Evolutionary conservation across 208 protist species (phyloP), one percentile per base, ranked within the genome.

Genomic region (Zelonia costaricensis): DNA sequence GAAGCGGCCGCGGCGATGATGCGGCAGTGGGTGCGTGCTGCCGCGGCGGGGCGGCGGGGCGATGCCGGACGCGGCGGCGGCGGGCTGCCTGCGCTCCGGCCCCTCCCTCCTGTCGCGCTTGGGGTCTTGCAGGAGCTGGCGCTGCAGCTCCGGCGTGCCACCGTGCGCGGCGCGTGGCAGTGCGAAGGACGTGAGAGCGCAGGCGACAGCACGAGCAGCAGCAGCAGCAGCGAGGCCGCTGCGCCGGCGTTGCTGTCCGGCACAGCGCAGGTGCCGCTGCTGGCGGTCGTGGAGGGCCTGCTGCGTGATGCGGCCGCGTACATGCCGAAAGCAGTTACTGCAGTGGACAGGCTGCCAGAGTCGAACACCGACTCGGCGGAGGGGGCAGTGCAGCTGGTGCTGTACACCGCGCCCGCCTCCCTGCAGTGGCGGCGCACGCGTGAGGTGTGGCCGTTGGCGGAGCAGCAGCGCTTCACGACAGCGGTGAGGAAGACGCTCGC

Each of bases 381-480:
- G n/a, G n/a, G n/a, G n/a, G n/a, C n/a, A n/a, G n/a, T n/a, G n/a
- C 36, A 42, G 10, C 36, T 42, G 20, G 15, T n/a, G 16, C 55
- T 58, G 13, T 27, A 52, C 10, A 25, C 35, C 5, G 38, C 54
- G 16, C 65, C 65, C 3, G 18, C 45, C 0, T 48, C 57, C 1
- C 39, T 72, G 15, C 65, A 72, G 42, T 72, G 56, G 46, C 36
- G 27, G 31, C 65, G 39, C 35, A 48, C 60, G 57, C 47, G 28
- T 2, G 18, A 43, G 9, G 57, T 40, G 25, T 72, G 65, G 65
- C 51, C 31, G 3, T 15, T 44, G 31, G 16, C 15, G 31, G 31
- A 59, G 42, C 48, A 36, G 16, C 12, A 18, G n/a, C 5, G n/a
- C 4, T 60, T 60, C 33, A 10, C 48, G 16, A 35, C 46, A 5